Conservation (phyloP, 768 basidiomycete species). For the Russula brevipes region DNA sequence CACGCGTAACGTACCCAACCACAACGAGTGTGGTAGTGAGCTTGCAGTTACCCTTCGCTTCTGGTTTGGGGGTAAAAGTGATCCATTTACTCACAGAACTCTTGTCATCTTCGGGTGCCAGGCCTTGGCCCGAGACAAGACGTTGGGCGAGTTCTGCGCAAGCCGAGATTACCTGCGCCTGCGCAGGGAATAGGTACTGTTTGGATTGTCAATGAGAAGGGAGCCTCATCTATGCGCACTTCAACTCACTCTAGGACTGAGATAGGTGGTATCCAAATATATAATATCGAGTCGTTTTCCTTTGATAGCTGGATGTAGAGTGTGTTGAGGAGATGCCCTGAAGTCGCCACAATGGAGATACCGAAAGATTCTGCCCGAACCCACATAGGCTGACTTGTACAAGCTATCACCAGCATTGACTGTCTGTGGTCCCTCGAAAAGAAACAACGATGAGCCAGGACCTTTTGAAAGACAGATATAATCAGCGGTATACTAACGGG, state of each 20-base stretch:
- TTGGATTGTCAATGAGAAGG: not conserved
- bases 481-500: not conserved
- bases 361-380: constrained; percentile 64
- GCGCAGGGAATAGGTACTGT: constrained; percentile 94
- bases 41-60: constrained; percentile 37
- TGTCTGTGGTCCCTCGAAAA: constrained; percentile 91
- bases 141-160: constrained; percentile 78
- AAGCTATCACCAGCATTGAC: constrained; percentile 80
- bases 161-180: constrained; percentile 88
- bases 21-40: constrained; percentile 50
- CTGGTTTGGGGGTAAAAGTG: constrained; percentile 27
- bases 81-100: constrained; percentile 51
- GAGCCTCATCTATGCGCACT: not conserved
- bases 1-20: constrained; percentile 52
- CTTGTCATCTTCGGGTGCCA: constrained; percentile 28
- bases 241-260: constrained; percentile 65
- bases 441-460: constrained; percentile 90
- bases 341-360: constrained; percentile 97
- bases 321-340: constrained; percentile 82
- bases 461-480: constrained; percentile 28
- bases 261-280: constrained; percentile 95
- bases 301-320: constrained; percentile 76
- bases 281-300: constrained; percentile 80
- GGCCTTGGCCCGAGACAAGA: constrained; percentile 41
- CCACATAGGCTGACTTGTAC: constrained; percentile 66